Evolutionary conservation across 2,329 filamentous ascomycete genomes (phyloP).

Genomic region (Eutypella sp.): DNA sequence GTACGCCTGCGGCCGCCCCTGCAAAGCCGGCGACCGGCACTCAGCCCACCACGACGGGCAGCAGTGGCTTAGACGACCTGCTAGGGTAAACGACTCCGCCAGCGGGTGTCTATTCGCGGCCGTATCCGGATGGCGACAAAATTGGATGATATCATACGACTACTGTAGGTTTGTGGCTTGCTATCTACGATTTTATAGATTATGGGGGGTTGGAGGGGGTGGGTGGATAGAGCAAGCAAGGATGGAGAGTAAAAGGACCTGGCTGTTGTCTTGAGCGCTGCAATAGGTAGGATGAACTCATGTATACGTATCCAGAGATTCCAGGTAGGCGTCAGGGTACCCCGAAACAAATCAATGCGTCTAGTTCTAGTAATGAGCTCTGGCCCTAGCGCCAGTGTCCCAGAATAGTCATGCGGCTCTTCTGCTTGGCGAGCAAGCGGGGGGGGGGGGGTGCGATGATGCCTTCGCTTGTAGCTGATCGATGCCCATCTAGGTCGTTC

Average conservation of each 20-base stretch:
- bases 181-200: no score
- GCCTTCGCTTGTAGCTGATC: no score
- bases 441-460: no score
- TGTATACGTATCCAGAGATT: slow-evolving; percentile 17
- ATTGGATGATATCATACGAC: background rate
- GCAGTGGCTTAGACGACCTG: slow-evolving; percentile 27
- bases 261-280: no score
- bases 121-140: background rate
- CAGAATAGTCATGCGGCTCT: slow-evolving; percentile 1
- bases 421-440: background rate
- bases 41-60: slow-evolving; percentile 12
- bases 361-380: slow-evolving; percentile 9
- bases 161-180: no score
- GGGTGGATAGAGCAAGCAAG: no score
- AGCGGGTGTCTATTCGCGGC: background rate
- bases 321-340: slow-evolving; percentile 39
- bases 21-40: slow-evolving; percentile 18
- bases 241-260: no score
- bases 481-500: no score
- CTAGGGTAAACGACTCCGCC: slow-evolving; percentile 19
- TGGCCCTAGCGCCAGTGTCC: no score
- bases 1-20: slow-evolving; percentile 50
- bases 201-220: no score
- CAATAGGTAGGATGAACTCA: slow-evolving; percentile 26
- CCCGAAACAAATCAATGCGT: slow-evolving; percentile 31